A percentile compares a stretch with the other conserved stretches of the same genome.
Conservation (phyloP, 2,329 filamentous ascomycete genomes). For the Elsinoe australis region DNA sequence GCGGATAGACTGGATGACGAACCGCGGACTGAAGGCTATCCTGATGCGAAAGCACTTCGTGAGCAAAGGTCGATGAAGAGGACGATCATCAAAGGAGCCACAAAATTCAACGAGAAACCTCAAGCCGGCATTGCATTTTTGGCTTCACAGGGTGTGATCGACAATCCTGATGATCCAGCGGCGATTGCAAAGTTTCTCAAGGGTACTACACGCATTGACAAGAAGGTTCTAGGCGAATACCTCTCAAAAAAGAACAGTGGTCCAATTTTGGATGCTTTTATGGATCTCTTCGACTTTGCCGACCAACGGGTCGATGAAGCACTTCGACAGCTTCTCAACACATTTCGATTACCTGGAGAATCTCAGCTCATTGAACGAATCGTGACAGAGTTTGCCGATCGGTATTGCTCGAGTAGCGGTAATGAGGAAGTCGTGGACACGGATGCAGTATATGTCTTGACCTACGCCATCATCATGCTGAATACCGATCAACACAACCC, state of each 20-base stretch:
- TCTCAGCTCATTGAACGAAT: constrained; percentile 89
- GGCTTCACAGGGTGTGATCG: constrained; percentile 76
- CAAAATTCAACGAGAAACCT: constrained; percentile 91
- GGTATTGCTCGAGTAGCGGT: constrained; percentile 64
- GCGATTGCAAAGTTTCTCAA: constrained; percentile 80
- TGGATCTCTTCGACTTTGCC: constrained; percentile 79
- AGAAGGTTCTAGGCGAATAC: constrained; percentile 84
- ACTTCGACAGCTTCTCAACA: constrained; percentile 74
- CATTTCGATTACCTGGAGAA: constrained; percentile 90
- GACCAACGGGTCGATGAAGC: constrained; percentile 87
- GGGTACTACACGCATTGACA: constrained; percentile 80
- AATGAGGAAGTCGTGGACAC: constrained; percentile 72
- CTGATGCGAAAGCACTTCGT: constrained; percentile 56
- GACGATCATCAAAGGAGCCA: constrained; percentile 77
- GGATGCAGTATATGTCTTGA: constrained; percentile 82
- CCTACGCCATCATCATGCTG: constrained; percentile 94
- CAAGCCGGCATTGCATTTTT: constrained; percentile 83
- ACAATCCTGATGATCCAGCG: constrained; percentile 63
- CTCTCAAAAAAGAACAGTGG: constrained; percentile 88
- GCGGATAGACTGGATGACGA: constrained; percentile 73
- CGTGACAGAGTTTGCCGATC: constrained; percentile 76
- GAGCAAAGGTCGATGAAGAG: constrained; percentile 74
- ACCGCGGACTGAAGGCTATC: constrained; percentile 56
- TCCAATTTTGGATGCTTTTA: constrained; percentile 71
- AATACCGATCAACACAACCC: constrained; percentile 97